A percentile compares a stretch with the other conserved stretches of the same genome.
phyloP scores from a whole-genome alignment of 441 rosid genomes.

The Populus hybrid region DNA sequence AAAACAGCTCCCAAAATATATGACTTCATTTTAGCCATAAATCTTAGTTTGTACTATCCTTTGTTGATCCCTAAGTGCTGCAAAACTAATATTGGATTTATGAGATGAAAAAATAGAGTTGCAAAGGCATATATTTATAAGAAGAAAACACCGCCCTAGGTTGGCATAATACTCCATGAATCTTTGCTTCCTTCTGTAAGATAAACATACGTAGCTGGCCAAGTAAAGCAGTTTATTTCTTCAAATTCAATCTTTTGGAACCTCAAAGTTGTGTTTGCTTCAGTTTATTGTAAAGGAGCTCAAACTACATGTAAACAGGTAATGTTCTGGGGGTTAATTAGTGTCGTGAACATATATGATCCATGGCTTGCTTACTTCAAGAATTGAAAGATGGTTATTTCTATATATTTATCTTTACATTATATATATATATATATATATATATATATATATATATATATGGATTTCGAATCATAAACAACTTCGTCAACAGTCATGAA shows the following conservation, averaged over 20 bases:
- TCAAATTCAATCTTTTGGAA: background rate
- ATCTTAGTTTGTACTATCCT: background rate
- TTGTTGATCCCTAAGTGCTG: slow-evolving; percentile 14
- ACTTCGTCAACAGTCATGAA: too few relatives aligned
- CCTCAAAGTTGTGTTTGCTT: slow-evolving; percentile 21
- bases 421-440: too few relatives aligned
- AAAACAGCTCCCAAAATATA: slow-evolving; percentile 37
- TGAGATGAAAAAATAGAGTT: slow-evolving; percentile 1
- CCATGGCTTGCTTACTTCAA: too few relatives aligned
- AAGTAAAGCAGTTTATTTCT: slow-evolving; percentile 4
- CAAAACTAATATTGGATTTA: background rate
- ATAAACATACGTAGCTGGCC: background rate
- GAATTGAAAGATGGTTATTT: too few relatives aligned
- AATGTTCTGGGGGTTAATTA: too few relatives aligned
- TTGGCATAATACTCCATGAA: background rate
- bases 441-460: too few relatives aligned
- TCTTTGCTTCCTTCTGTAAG: background rate
- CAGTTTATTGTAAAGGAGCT: slow-evolving; percentile 7
- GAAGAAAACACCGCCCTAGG: too few relatives aligned
- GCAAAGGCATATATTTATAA: slow-evolving; percentile 19
- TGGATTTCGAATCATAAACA: too few relatives aligned
- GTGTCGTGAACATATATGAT: too few relatives aligned
- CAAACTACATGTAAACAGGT: too few relatives aligned
- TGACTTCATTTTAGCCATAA: slow-evolving; percentile 39
- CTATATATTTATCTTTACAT: too few relatives aligned